Percentiles rank a stretch among this genome's conserved stretches.
These are phyloP conservation scores for Aegilops bicornis DNA, from an alignment of 176 grass and related monocot species.

Conservation along the genomic window DNA sequence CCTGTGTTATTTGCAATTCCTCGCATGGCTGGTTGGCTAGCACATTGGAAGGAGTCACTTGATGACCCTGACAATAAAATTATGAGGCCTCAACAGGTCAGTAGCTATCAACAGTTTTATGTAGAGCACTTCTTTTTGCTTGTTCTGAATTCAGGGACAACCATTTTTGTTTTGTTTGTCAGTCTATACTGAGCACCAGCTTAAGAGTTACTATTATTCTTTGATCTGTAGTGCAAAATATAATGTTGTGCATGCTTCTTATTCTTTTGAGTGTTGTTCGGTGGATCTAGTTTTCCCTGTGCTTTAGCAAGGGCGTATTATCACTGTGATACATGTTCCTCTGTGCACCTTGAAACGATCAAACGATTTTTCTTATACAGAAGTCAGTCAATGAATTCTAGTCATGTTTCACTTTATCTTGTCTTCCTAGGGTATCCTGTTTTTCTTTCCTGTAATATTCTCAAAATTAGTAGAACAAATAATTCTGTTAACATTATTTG, in stretches of 20 bases:
- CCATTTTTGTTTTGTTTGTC: neutral
- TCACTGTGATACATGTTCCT: neutral
- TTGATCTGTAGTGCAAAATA: neutral
- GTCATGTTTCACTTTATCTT: too few relatives aligned
- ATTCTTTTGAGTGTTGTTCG: neutral
- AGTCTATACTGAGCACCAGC: neutral
- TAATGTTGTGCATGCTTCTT: neutral
- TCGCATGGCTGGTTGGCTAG: conserved; percentile 93
- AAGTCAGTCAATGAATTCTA: too few relatives aligned
- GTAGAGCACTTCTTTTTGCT: neutral
- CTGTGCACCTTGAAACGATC: neutral
- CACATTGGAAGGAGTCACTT: conserved; percentile 96
- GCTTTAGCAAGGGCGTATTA: neutral
- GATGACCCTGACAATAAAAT: conserved; percentile 97
- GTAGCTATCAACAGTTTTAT: neutral
- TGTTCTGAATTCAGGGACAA: neutral
- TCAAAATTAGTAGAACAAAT: neutral
- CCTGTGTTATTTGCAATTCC: conserved; percentile 92
- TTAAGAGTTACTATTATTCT: neutral
- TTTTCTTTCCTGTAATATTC: neutral
- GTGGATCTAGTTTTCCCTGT: neutral
- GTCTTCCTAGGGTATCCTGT: neutral
- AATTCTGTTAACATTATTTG: neutral
- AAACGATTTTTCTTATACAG: too few relatives aligned
- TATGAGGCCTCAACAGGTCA: conserved; percentile 97